Evolutionary conservation across 805 yeast species (phyloP).

Genomic region (Kregervanrija fluxuum): DNA sequence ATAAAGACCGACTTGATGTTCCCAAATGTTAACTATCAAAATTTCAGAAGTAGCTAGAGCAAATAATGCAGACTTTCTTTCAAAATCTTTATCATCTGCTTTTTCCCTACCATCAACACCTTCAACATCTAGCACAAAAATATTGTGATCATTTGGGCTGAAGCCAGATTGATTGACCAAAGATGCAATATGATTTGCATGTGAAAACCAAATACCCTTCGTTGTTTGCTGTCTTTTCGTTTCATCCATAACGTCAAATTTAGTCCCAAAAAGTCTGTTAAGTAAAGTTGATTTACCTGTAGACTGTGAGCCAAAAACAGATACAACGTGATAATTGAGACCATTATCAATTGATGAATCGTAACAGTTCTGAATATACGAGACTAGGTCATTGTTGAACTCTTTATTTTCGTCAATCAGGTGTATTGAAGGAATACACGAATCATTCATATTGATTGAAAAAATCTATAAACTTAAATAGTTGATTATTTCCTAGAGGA

Average conservation of each 20-base stretch:
- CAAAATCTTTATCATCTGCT: constrained; percentile 98
- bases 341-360: constrained; percentile 39
- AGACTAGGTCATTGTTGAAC: constrained; percentile 34
- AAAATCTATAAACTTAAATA: neutral
- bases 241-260: constrained; percentile 92
- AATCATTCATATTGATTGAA: constrained; percentile 13
- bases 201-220: constrained; percentile 74
- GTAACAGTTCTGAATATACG: constrained; percentile 25
- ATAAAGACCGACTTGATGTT: constrained; percentile 90
- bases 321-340: constrained; percentile 76
- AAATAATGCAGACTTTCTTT: constrained; percentile 90
- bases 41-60: constrained; percentile 90
- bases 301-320: constrained; percentile 96
- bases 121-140: constrained; percentile 93
- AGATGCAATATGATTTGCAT: constrained; percentile 36
- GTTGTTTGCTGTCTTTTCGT: constrained; percentile 82
- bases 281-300: constrained; percentile 93
- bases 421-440: constrained; percentile 38
- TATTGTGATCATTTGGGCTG: constrained; percentile 23
- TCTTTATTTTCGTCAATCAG: constrained; percentile 54
- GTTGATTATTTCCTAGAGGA: no score
- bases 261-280: constrained; percentile 78
- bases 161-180: constrained; percentile 8
- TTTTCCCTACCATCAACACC: constrained; percentile 98
- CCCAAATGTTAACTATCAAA: constrained; percentile 91